Evolutionary conservation across 805 yeast genomes (phyloP), one percentile per base, ranked within the genome.

Genomic region (Ogataea sp.): DNA sequence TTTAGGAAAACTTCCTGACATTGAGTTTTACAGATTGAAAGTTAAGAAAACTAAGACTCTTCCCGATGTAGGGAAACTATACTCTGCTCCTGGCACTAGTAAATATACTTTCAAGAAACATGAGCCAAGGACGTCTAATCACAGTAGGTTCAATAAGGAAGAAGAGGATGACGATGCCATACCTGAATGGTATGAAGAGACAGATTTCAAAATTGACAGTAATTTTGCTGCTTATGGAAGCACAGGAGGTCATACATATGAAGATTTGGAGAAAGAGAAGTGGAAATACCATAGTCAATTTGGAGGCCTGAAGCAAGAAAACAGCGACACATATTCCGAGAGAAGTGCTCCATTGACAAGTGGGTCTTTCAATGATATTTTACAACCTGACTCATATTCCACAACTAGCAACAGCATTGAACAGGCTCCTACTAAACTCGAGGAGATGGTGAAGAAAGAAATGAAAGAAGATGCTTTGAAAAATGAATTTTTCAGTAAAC

Each of bases 111-210:
- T n/a, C n/a, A n/a, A n/a, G n/a, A n/a, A n/a, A n/a, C 11, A 8
- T 23, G 26, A 23, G 11, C 7, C 10, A 8, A 23, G 26, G 26
- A 23, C 7, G 11, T 23, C 11, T 8, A 26, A 23, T 21, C 14
- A 30, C 4, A 30, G n/a, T 10, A 30, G 11, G 18, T 17, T 6
- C 11, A 53, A 15, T 6, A 13, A 30, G 8, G 20, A 17, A 30
- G 33, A 30, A 6, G 33, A 30, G 3, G 35, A 33, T 4, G 52
- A 49, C 8, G 57, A 53, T 4, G 55, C 46, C 14, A 36, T 36
- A 11, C 62, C 62, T 1, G 61, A 51, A 37, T 58, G 63, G 63
- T 43, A 51, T 27, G 52, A 48, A 16, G 63, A 57, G 31, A 51
- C 58, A 2, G 59, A 58, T 38, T 58, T 58, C 43, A 53, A 55